These are phyloP conservation scores for Striga hermonthica DNA, from an alignment of 305 asterid genomes.

Conservation along the genomic window DNA sequence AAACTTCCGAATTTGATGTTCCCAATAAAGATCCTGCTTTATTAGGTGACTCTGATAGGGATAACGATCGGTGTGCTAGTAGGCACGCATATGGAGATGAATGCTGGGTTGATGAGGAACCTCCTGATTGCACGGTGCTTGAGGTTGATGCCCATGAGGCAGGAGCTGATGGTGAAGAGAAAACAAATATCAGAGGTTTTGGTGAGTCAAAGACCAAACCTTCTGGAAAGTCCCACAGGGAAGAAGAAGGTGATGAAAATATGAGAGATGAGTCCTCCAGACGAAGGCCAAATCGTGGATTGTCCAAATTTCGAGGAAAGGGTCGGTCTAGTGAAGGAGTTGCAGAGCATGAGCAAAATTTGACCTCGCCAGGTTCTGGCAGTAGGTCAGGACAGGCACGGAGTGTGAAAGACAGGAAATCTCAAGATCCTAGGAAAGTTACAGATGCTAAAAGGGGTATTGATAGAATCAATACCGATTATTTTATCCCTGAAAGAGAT, in stretches of 20 bases:
- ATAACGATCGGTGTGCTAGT: slow-evolving; percentile 44
- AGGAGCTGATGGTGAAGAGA: slow-evolving; percentile 67
- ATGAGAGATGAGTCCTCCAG: slow-evolving; percentile 66
- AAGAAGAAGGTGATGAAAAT: slow-evolving; percentile 73
- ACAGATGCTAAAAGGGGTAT: slow-evolving; percentile 55
- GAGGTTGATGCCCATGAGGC: slow-evolving; percentile 51
- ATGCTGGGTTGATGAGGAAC: slow-evolving; percentile 63
- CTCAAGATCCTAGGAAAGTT: slow-evolving; percentile 47
- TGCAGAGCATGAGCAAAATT: slow-evolving; percentile 60
- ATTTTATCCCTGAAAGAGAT: slow-evolving; percentile 58
- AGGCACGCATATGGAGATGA: slow-evolving; percentile 57
- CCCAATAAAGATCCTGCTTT: slow-evolving; percentile 43
- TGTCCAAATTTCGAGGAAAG: slow-evolving; percentile 59
- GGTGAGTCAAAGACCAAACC: slow-evolving; percentile 59
- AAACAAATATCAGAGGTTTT: slow-evolving; percentile 48
- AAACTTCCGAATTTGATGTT: slow-evolving; percentile 54
- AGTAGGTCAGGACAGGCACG: slow-evolving; percentile 67
- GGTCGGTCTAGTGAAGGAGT: slow-evolving; percentile 65
- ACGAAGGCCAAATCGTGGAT: slow-evolving; percentile 63
- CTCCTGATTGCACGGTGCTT: slow-evolving; percentile 43
- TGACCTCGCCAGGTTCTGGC: slow-evolving; percentile 74
- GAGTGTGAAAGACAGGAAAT: slow-evolving; percentile 58
- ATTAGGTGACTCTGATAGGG: slow-evolving; percentile 44
- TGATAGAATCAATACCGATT: slow-evolving; percentile 41
- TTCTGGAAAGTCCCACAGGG: slow-evolving; percentile 62